These are phyloP conservation scores for Coemansia guatemalensis DNA, from an alignment of 192 early-diverging fungal genomes.

Conservation along the genomic window DNA sequence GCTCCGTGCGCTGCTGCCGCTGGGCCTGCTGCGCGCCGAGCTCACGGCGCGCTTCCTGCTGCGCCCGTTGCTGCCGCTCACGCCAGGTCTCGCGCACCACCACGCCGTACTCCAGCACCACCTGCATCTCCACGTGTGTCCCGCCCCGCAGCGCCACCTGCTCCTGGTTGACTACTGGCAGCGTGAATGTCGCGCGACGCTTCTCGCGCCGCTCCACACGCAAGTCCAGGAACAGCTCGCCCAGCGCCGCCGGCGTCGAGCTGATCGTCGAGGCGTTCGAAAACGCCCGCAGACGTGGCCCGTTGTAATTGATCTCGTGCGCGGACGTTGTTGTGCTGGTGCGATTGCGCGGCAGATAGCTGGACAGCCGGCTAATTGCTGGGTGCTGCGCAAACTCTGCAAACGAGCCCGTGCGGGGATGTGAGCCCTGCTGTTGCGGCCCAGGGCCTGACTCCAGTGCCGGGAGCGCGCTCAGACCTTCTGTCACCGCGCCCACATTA, in stretches of 20 bases:
- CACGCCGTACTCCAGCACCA: conserved; percentile 54
- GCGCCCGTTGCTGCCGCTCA: conserved; percentile 9
- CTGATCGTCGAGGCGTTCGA: conserved; percentile 43
- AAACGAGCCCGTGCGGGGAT: conserved; percentile 7
- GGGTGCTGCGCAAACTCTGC: conserved; percentile 22
- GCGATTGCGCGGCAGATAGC: conserved; percentile 41
- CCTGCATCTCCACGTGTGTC: conserved; percentile 50
- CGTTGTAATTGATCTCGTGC: conserved; percentile 40
- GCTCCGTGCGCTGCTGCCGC: conserved; percentile 23
- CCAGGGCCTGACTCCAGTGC: neutral
- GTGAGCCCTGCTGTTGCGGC: neutral
- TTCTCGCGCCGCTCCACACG: conserved; percentile 43
- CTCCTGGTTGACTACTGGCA: conserved; percentile 51
- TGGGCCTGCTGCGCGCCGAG: conserved; percentile 1
- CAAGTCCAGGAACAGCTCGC: conserved; percentile 55
- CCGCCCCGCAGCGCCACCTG: conserved; percentile 52
- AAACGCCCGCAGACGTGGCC: conserved; percentile 44
- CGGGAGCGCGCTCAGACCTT: no score
- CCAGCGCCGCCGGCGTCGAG: conserved; percentile 43
- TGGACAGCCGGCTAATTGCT: conserved; percentile 38
- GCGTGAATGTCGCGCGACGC: conserved; percentile 42
- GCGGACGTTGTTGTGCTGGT: conserved; percentile 36
- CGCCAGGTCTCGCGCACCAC: conserved; percentile 48
- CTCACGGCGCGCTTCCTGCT: conserved; percentile 11
- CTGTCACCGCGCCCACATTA: neutral